These are phyloP conservation scores for Mycena polygramma DNA, from an alignment of 768 basidiomycete genomes.

Conservation along the genomic window DNA sequence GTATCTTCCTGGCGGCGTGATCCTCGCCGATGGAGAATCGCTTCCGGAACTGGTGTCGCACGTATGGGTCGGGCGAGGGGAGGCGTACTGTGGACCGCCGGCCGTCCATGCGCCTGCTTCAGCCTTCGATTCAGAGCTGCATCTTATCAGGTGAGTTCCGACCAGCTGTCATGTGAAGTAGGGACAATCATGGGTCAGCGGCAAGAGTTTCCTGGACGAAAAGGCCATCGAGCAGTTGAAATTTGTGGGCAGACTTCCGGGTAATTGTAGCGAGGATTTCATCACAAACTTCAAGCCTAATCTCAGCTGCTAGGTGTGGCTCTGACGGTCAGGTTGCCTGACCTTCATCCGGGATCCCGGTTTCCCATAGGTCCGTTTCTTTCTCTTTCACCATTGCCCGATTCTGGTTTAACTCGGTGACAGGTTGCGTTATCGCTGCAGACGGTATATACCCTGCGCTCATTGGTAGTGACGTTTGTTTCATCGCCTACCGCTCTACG, in stretches of 20 bases:
- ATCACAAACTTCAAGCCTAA: background rate
- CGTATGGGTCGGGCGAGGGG: constrained; percentile 52
- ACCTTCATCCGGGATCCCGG: constrained; percentile 54
- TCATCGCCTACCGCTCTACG: too few species aligned
- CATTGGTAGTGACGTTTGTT: constrained; percentile 50
- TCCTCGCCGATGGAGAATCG: constrained; percentile 38
- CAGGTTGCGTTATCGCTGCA: constrained; percentile 50
- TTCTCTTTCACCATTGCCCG: too few species aligned
- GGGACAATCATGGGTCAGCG: constrained; percentile 33
- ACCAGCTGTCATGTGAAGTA: constrained; percentile 1
- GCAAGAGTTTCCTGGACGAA: constrained; percentile 48
- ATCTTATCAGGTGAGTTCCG: constrained; percentile 43
- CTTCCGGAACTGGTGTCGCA: constrained; percentile 41
- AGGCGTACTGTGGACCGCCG: constrained; percentile 50
- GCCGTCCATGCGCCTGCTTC: constrained; percentile 12
- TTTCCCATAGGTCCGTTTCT: constrained; percentile 47
- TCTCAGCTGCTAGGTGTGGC: constrained; percentile 38
- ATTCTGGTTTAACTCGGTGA: too few species aligned
- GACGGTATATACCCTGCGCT: constrained; percentile 55
- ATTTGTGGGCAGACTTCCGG: constrained; percentile 43
- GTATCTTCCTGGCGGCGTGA: constrained; percentile 47
- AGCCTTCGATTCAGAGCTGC: constrained; percentile 40
- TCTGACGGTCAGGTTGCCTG: constrained; percentile 53
- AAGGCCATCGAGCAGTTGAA: constrained; percentile 50
- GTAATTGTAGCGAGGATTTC: background rate